Conservation (phyloP, 495 filamentous ascomycete species). For the Neurospora hispaniola region DNA sequence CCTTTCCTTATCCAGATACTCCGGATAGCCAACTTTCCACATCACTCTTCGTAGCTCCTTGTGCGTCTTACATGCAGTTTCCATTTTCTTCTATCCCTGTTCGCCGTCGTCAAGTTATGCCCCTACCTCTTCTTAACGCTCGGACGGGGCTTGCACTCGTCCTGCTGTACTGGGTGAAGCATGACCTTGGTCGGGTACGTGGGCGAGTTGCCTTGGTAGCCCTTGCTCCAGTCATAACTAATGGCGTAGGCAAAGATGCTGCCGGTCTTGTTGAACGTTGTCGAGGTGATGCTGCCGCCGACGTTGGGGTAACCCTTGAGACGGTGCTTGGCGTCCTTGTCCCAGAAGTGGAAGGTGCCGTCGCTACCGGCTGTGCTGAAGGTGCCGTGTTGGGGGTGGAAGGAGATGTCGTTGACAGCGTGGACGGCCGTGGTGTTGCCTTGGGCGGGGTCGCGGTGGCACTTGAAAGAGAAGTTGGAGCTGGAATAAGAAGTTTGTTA, state of each 20-base stretch:
- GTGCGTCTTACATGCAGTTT: background rate
- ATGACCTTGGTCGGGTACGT: conserved; percentile 74
- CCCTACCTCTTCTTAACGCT: conserved; percentile 31
- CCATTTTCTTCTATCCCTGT: background rate
- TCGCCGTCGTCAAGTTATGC: background rate
- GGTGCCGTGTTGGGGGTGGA: conserved; percentile 78
- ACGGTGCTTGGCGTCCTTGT: conserved; percentile 85
- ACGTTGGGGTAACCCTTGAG: conserved; percentile 87
- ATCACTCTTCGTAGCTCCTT: background rate
- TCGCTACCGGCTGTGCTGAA: conserved; percentile 90
- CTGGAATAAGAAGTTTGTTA: conserved; percentile 20
- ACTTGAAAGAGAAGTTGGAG: conserved; percentile 92
- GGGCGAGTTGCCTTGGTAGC: conserved; percentile 64
- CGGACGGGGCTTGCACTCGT: conserved; percentile 48
- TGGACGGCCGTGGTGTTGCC: conserved; percentile 67
- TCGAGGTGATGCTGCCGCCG: conserved; percentile 71
- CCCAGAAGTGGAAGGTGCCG: conserved; percentile 92
- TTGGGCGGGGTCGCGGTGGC: conserved; percentile 66
- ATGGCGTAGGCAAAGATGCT: conserved; percentile 86
- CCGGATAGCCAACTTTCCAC: background rate
- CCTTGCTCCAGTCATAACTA: conserved; percentile 95
- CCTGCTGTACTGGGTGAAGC: conserved; percentile 72
- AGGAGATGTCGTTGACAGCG: conserved; percentile 84
- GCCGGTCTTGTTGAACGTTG: conserved; percentile 71
- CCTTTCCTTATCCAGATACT: background rate